Conservation (phyloP, 2,329 filamentous ascomycete species). For the Aspergillus jensenii region DNA sequence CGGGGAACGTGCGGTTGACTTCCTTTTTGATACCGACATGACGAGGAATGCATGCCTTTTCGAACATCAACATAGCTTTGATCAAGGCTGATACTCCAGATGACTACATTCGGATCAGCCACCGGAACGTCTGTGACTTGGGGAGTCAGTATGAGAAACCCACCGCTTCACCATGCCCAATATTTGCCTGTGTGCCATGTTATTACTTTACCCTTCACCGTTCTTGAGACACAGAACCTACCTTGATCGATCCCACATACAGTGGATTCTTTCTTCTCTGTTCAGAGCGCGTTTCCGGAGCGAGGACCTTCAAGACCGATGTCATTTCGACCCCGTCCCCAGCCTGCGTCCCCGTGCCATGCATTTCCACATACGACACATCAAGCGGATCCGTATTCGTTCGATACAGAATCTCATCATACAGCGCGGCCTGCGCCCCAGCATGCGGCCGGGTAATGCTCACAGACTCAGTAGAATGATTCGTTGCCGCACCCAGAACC, state of each 20-base stretch:
- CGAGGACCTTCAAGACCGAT: constrained; percentile 38
- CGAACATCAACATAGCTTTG: constrained; percentile 65
- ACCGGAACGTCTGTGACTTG: too few species aligned
- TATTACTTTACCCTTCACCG: not conserved
- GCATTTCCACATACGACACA: constrained; percentile 41
- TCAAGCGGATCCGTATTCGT: constrained; percentile 37
- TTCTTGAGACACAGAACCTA: not conserved
- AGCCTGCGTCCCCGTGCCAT: constrained; percentile 44
- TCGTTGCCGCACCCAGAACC: constrained; percentile 43
- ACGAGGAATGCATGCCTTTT: constrained; percentile 59
- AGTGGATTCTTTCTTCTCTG: constrained; percentile 26
- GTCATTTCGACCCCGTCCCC: constrained; percentile 39
- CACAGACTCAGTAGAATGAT: constrained; percentile 47
- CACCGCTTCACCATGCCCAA: constrained; percentile 31
- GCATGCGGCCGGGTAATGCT: constrained; percentile 46
- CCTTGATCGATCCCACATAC: constrained; percentile 19
- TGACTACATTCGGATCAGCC: too few species aligned
- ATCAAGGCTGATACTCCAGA: constrained; percentile 45
- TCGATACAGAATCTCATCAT: constrained; percentile 34
- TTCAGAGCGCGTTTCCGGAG: constrained; percentile 10
- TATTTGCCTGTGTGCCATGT: constrained; percentile 23
- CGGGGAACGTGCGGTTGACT: constrained; percentile 33
- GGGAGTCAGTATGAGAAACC: not conserved
- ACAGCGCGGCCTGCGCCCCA: constrained; percentile 36
- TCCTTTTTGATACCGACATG: constrained; percentile 64